Evolutionary conservation across 768 basidiomycete genomes (phyloP).

Genomic region (Xerocomellus intermedius): DNA sequence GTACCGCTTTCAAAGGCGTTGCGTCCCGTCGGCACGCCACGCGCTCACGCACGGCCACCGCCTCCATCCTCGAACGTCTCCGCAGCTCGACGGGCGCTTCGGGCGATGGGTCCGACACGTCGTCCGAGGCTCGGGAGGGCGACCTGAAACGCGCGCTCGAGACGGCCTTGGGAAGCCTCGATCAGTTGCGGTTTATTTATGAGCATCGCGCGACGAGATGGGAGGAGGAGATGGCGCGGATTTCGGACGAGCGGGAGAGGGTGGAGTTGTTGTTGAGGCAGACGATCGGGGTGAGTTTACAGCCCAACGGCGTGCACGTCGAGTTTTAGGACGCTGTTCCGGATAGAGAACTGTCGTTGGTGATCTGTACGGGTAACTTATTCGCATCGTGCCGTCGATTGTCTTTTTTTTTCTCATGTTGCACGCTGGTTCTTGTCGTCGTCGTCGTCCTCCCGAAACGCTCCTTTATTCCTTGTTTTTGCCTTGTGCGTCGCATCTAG

Average conservation of each 20-base stretch:
- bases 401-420: background rate
- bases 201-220: slow-evolving; percentile 68
- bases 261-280: slow-evolving; percentile 67
- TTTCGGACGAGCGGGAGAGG: slow-evolving; percentile 63
- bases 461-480: background rate
- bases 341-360: too few relatives aligned
- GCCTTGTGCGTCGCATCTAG: background rate
- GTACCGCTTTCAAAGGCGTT: slow-evolving; percentile 56
- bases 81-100: slow-evolving; percentile 40
- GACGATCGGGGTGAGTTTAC: slow-evolving; percentile 48
- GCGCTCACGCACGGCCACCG: slow-evolving; percentile 43
- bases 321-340: background rate
- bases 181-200: slow-evolving; percentile 61
- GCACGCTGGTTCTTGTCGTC: background rate
- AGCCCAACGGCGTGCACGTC: slow-evolving; percentile 17
- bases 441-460: background rate
- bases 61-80: slow-evolving; percentile 48
- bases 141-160: slow-evolving; percentile 69
- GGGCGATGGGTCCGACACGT: slow-evolving; percentile 56
- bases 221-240: slow-evolving; percentile 65
- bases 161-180: slow-evolving; percentile 64
- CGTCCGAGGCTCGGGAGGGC: slow-evolving; percentile 53
- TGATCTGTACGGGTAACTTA: too few relatives aligned
- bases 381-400: too few relatives aligned
- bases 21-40: slow-evolving; percentile 52